A percentile compares a stretch with the other conserved stretches of the same genome.
Conservation (phyloP, 2,329 filamentous ascomycete genomes). For the Lachnellula subtilissima region DNA sequence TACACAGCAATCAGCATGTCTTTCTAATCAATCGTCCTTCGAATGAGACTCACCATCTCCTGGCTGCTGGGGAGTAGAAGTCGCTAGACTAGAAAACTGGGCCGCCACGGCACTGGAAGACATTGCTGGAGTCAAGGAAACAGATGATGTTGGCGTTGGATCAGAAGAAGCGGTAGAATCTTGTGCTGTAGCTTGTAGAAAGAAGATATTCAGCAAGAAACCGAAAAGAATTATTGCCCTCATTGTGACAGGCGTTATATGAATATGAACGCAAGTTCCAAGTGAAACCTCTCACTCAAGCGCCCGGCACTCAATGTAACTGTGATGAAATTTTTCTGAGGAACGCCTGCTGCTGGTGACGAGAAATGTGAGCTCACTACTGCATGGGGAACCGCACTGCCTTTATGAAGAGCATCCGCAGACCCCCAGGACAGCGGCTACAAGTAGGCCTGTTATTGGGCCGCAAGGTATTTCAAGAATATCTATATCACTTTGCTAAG, state of each 20-base stretch:
- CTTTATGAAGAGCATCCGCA: conserved; percentile 15
- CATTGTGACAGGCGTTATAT: conserved; percentile 21
- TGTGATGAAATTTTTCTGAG: conserved; percentile 15
- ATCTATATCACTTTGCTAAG: conserved; percentile 2
- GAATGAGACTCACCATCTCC: conserved; percentile 16
- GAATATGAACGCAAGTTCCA: conserved; percentile 7
- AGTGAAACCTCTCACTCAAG: conserved; percentile 7
- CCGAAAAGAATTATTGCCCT: conserved; percentile 20
- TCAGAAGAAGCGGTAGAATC: conserved; percentile 12
- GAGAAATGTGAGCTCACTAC: conserved; percentile 14
- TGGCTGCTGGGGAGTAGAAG: conserved; percentile 26
- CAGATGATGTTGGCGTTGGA: conserved; percentile 15
- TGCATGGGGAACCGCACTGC: conserved; percentile 14
- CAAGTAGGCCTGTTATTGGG: conserved; percentile 26
- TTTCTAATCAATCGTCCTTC: neutral
- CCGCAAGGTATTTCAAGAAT: conserved; percentile 3
- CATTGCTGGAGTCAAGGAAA: conserved; percentile 29
- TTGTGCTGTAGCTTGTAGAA: conserved; percentile 23
- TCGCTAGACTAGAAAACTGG: conserved; percentile 27
- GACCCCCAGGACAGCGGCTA: conserved; percentile 17
- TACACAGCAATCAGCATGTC: neutral
- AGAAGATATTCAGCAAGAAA: conserved; percentile 22
- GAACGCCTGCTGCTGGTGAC: conserved; percentile 8
- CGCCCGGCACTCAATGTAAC: conserved; percentile 19
- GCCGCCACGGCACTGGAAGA: conserved; percentile 30